Conservation (phyloP, 768 basidiomycete species). For the Neoboletus brunneissimus region DNA sequence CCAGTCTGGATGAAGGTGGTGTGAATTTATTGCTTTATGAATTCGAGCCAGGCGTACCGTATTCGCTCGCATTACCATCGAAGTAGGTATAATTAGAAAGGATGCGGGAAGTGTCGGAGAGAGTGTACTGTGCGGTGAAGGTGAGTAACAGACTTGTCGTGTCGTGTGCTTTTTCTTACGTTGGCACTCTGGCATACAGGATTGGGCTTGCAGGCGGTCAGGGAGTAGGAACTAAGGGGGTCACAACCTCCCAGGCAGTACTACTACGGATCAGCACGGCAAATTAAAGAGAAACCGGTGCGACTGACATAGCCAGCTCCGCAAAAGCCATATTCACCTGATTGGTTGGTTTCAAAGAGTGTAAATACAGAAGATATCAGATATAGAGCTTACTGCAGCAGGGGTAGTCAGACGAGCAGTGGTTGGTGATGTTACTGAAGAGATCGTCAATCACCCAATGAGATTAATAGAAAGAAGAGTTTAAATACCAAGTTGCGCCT, state of each 20-base stretch:
- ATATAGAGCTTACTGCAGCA: constrained; percentile 41
- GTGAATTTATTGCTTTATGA: background rate
- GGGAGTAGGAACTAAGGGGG: constrained; percentile 61
- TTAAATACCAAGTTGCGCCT: constrained; percentile 31
- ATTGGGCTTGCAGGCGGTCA: constrained; percentile 65
- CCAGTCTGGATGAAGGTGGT: constrained; percentile 50
- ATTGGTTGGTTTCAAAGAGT: background rate
- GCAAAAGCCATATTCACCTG: constrained; percentile 56
- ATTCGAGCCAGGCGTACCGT: constrained; percentile 42
- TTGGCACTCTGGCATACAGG: constrained; percentile 67
- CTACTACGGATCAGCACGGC: constrained; percentile 33
- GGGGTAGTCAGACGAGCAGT: constrained; percentile 37
- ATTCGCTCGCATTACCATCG: constrained; percentile 70
- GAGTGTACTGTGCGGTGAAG: constrained; percentile 45
- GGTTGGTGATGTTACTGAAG: constrained; percentile 37
- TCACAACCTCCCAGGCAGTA: constrained; percentile 89
- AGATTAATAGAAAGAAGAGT: background rate
- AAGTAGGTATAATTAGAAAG: constrained; percentile 63
- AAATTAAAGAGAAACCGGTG: background rate
- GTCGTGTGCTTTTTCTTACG: constrained; percentile 35
- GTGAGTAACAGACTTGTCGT: background rate
- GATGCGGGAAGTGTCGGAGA: constrained; percentile 64
- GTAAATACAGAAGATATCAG: background rate
- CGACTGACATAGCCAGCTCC: constrained; percentile 40
- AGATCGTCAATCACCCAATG: background rate